A percentile compares a stretch with the other conserved stretches of the same genome.
Evolutionary conservation across 2,329 filamentous ascomycete genomes (phyloP).

Genomic region (Xylariales sp.): DNA sequence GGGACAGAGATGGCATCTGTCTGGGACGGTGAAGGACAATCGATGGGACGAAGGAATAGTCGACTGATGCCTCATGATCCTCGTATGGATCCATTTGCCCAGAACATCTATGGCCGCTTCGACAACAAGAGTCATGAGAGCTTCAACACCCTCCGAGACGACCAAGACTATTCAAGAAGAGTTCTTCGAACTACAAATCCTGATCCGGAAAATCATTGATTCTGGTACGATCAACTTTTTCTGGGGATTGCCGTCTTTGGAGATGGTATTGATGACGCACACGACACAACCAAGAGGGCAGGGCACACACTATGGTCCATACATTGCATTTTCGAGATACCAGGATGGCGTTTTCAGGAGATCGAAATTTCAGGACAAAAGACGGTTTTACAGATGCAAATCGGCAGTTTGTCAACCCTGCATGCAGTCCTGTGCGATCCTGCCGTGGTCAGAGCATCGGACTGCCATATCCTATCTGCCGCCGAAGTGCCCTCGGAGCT

Average conservation of each 20-base stretch:
- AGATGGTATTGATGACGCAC: conserved; percentile 26
- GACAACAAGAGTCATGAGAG: conserved; percentile 58
- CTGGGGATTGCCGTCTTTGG: conserved; percentile 9
- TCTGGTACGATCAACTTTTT: conserved; percentile 2
- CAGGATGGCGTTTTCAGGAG: conserved; percentile 36
- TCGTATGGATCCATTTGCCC: conserved; percentile 57
- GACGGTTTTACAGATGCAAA: too few relatives aligned
- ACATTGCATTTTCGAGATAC: conserved; percentile 39
- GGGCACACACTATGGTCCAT: too few relatives aligned
- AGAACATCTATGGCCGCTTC: conserved; percentile 49
- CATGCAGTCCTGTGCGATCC: too few relatives aligned
- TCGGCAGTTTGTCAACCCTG: too few relatives aligned
- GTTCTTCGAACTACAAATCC: conserved; percentile 61
- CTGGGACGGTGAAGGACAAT: conserved; percentile 32
- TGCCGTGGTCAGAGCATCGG: too few relatives aligned
- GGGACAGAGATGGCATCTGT: conserved; percentile 38
- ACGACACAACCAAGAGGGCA: conserved; percentile 25
- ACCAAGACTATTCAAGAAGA: conserved; percentile 60
- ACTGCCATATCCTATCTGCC: too few relatives aligned
- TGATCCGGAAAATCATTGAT: conserved; percentile 40
- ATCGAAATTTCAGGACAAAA: conserved; percentile 17
- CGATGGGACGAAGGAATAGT: conserved; percentile 46
- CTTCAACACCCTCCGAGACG: conserved; percentile 58
- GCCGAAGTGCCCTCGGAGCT: too few relatives aligned
- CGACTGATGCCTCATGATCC: conserved; percentile 57